A percentile compares a stretch with the other conserved stretches of the same genome.
Evolutionary conservation across 441 rosid species (phyloP).

Genomic region (Euphorbia neoarborescens): DNA sequence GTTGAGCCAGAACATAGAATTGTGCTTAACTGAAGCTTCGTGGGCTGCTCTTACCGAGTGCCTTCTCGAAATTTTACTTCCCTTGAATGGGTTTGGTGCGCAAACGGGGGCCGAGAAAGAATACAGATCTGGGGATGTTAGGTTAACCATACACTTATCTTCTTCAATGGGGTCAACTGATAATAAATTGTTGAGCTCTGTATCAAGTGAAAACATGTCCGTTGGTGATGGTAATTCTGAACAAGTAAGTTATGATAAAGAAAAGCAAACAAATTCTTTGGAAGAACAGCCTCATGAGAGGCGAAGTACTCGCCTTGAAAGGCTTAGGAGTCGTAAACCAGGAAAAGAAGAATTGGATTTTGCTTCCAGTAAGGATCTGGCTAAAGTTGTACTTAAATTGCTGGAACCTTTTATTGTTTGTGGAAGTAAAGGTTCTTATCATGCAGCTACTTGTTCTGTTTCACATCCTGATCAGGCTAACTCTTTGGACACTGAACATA

Average conservation of each 20-base stretch:
- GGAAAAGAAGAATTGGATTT: slow-evolving; percentile 78
- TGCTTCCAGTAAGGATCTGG: slow-evolving; percentile 51
- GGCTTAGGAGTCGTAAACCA: slow-evolving; percentile 91
- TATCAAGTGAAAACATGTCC: slow-evolving; percentile 35
- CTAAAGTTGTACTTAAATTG: slow-evolving; percentile 56
- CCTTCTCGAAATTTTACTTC: slow-evolving; percentile 63
- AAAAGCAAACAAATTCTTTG: slow-evolving; percentile 39
- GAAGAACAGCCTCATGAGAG: slow-evolving; percentile 95
- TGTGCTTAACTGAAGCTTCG: slow-evolving; percentile 58
- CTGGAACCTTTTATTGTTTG: slow-evolving; percentile 62
- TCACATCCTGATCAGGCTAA: slow-evolving; percentile 34
- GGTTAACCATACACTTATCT: slow-evolving; percentile 45
- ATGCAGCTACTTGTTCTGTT: slow-evolving; percentile 28
- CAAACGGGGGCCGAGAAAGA: slow-evolving; percentile 26
- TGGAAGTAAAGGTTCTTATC: slow-evolving; percentile 31
- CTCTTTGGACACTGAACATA: slow-evolving; percentile 41
- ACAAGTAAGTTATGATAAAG: slow-evolving; percentile 37
- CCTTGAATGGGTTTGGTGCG: slow-evolving; percentile 34
- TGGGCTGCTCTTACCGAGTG: slow-evolving; percentile 61
- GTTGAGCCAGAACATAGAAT: slow-evolving; percentile 46
- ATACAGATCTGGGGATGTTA: slow-evolving; percentile 66
- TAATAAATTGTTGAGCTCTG: slow-evolving; percentile 33
- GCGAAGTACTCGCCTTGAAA: slow-evolving; percentile 93
- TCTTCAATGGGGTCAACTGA: slow-evolving; percentile 36
- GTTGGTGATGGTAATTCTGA: slow-evolving; percentile 41